Base-by-base conservation (phyloP, 2,329 filamentous ascomycete genomes). In the Dactylellina haptotyla region DNA sequence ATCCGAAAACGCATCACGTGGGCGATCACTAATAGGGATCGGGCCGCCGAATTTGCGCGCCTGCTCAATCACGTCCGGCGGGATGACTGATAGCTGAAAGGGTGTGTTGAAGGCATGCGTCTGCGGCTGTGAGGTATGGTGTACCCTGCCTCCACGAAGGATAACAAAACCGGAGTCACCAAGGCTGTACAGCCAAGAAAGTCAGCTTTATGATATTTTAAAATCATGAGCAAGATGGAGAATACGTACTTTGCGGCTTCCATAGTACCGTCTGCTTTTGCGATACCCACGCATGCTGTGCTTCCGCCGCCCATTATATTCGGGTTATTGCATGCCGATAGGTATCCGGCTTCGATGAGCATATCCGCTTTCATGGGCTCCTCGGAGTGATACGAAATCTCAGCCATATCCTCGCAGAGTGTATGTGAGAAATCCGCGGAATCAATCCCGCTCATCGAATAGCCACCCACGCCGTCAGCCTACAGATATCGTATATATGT, bases 71-170 rank as follows among this genome's bases (percentile, higher is more conserved):
- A 97, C 89, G 77, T 87, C 87, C 2, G 90, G 87, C 0, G 95
- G 94, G 5, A 97, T 89, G 59, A 97, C 88, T 61, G 92, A 94
- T 41, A 99, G 86, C 81, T 99, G 95, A 79, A 91, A 99, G 0
- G 95, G 95, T 0, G 95, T 98, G 81, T 99, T 99, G 85, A 99
- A 99, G 45, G 90, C 93, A 81, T 99, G 95, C 0, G 93, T 97
- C 81, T 99, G 95, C 23, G 92, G 90, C 51, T 89, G 87, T 1
- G 93, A 96, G 79, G 88, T 89, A 64, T 90, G 87, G 80, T 95
- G 90, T 30, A 99, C 91, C 12, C 90, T 92, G 77, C 94, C 96
- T 25, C 92, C 86, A 12, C 93, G 88, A 72, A 98, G 84, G 75
- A 96, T 90, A 64, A 98, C 86, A 80, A 93, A 98, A 30, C 95